phyloP scores from a whole-genome alignment of 202 grass and related monocot species.

The Eragrostis tef region DNA sequence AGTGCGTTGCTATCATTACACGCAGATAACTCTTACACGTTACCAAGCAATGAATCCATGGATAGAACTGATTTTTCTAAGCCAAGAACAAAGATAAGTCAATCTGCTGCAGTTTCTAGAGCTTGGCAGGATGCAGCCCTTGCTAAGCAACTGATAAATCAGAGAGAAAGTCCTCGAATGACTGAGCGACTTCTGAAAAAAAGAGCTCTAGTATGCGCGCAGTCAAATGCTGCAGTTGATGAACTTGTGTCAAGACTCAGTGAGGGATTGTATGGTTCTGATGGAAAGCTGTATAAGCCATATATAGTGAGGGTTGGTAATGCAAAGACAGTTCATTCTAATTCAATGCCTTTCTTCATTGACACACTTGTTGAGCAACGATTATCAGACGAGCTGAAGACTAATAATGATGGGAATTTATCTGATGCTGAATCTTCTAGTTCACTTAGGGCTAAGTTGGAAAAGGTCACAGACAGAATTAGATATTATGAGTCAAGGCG shows the following conservation, averaged over 20 bases:
- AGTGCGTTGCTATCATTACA: slow-evolving; percentile 73
- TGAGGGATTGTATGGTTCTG: slow-evolving; percentile 53
- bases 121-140: slow-evolving; percentile 92
- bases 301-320: slow-evolving; percentile 94
- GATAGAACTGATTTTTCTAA: slow-evolving; percentile 55
- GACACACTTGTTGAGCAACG: slow-evolving; percentile 93
- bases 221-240: slow-evolving; percentile 98
- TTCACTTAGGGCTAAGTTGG: slow-evolving; percentile 80
- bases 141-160: slow-evolving; percentile 75
- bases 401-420: slow-evolving; percentile 52
- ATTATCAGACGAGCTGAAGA: slow-evolving; percentile 67
- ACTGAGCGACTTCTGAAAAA: slow-evolving; percentile 59
- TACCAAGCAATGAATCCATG: slow-evolving; percentile 35
- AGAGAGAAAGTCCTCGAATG: slow-evolving; percentile 57
- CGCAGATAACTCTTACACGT: slow-evolving; percentile 50
- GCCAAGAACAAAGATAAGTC: slow-evolving; percentile 60
- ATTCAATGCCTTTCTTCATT: slow-evolving; percentile 85
- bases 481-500: slow-evolving; percentile 78
- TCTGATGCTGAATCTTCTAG: slow-evolving; percentile 64
- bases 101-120: slow-evolving; percentile 72
- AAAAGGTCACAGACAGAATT: slow-evolving; percentile 87
- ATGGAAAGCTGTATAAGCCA: slow-evolving; percentile 82
- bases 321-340: slow-evolving; percentile 88
- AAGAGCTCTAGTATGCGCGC: slow-evolving; percentile 86
- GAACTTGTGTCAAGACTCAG: slow-evolving; percentile 91